Evolutionary conservation across 768 basidiomycete genomes (phyloP).

Genomic region (Collybiopsis confluens): DNA sequence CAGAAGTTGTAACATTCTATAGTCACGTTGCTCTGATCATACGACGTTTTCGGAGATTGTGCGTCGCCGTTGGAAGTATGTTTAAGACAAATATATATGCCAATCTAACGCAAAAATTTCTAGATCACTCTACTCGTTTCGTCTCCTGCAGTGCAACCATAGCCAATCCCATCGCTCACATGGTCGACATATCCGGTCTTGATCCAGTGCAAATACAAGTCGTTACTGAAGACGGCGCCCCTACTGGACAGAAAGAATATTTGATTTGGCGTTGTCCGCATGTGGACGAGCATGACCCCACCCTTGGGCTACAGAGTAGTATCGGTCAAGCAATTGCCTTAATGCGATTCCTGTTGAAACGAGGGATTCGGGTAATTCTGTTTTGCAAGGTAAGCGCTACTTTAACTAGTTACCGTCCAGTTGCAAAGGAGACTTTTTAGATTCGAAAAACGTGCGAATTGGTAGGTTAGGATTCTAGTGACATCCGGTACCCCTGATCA

Average conservation of each 20-base stretch:
- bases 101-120: background rate
- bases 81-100: conserved; percentile 2
- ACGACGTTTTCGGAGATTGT: conserved; percentile 70
- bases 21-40: conserved; percentile 83
- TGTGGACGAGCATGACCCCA: conserved; percentile 49
- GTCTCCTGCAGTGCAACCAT: conserved; percentile 91
- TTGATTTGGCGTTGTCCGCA: conserved; percentile 72
- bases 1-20: conserved; percentile 3
- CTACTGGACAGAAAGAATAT: conserved; percentile 75
- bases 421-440: conserved; percentile 36
- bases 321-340: conserved; percentile 65
- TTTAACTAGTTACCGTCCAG: background rate
- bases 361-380: conserved; percentile 77
- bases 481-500: background rate
- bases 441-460: conserved; percentile 80
- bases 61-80: conserved; percentile 74
- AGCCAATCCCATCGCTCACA: conserved; percentile 68
- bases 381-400: conserved; percentile 68
- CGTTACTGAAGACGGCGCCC: conserved; percentile 78
- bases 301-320: conserved; percentile 52
- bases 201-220: conserved; percentile 56
- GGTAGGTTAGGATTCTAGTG: conserved; percentile 32
- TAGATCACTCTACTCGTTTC: conserved; percentile 57
- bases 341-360: conserved; percentile 79
- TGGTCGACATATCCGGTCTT: conserved; percentile 73